Percentiles rank a stretch among this genome's conserved stretches.
Evolutionary conservation across 1,284 basidiomycete genomes (phyloP).

Genomic region (Meira nashicola): DNA sequence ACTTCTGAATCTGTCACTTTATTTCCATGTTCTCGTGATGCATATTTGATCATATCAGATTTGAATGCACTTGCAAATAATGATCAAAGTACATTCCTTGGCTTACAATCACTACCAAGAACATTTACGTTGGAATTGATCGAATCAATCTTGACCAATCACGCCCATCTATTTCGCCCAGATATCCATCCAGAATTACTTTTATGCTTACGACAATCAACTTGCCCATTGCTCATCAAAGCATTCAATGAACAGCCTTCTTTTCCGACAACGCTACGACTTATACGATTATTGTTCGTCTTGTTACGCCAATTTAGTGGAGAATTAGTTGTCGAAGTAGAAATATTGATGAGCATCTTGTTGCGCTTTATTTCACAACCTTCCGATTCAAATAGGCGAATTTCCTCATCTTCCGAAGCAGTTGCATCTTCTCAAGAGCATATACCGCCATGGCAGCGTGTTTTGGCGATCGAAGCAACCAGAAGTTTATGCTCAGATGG

Average conservation of each 20-base stretch:
- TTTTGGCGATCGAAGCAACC: constrained; percentile 46
- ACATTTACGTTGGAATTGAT: constrained; percentile 93
- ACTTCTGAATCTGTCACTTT: constrained; percentile 54
- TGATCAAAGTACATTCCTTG: constrained; percentile 74
- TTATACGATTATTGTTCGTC: constrained; percentile 85
- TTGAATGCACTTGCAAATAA: constrained; percentile 47
- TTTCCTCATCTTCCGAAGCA: neutral
- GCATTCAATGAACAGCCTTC: constrained; percentile 66
- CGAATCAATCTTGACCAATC: constrained; percentile 93
- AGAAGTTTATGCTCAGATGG: constrained; percentile 42
- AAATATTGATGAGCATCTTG: constrained; percentile 49
- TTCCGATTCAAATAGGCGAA: constrained; percentile 10
- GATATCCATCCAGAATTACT: constrained; percentile 68
- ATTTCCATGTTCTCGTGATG: constrained; percentile 76
- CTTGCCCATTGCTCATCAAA: constrained; percentile 83
- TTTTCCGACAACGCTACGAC: constrained; percentile 83
- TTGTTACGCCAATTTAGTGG: constrained; percentile 83
- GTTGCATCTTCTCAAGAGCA: constrained; percentile 15
- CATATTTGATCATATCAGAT: constrained; percentile 63
- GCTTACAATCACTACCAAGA: constrained; percentile 77
- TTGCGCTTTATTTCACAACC: constrained; percentile 28
- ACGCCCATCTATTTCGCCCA: constrained; percentile 70
- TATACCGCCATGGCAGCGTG: constrained; percentile 39
- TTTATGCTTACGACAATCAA: constrained; percentile 75
- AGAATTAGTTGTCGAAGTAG: constrained; percentile 57